phyloP scores from a whole-genome alignment of 169 alveolate species.

The Plasmodium cynomolgi region DNA sequence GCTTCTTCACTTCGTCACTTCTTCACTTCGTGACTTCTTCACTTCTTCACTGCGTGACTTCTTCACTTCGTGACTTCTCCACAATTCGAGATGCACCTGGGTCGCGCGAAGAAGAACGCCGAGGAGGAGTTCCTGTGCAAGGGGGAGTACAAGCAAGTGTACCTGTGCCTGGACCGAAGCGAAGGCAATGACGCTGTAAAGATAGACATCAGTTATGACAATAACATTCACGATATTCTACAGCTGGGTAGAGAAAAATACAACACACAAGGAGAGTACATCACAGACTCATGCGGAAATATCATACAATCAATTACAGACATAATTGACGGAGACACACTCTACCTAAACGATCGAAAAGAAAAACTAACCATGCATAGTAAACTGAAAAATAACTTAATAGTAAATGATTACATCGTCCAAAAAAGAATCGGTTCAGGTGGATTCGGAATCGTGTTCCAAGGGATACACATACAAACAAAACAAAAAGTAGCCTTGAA shows the following conservation, averaged over 20 bases:
- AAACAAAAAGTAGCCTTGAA: slow-evolving; percentile 84
- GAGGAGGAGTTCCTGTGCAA: slow-evolving; percentile 35
- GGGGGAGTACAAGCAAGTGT: slow-evolving; percentile 70
- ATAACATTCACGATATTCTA: slow-evolving; percentile 41
- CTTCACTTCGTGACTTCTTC: too few relatives aligned
- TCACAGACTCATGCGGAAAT: slow-evolving; percentile 57
- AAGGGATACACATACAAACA: slow-evolving; percentile 80
- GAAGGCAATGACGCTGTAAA: slow-evolving; percentile 46
- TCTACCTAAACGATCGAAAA: slow-evolving; percentile 45
- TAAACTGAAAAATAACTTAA: slow-evolving; percentile 51
- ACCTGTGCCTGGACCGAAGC: slow-evolving; percentile 22
- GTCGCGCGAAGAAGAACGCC: slow-evolving; percentile 1
- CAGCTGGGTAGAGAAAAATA: slow-evolving; percentile 64
- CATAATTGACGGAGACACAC: slow-evolving; percentile 68
- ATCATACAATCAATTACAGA: slow-evolving; percentile 49
- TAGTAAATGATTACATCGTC: slow-evolving; percentile 64
- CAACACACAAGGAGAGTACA: slow-evolving; percentile 45
- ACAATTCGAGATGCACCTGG: slow-evolving; percentile 22
- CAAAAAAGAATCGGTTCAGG: slow-evolving; percentile 72
- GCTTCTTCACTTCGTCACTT: too few relatives aligned
- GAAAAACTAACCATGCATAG: neutral
- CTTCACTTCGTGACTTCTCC: neutral
- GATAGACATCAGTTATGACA: slow-evolving; percentile 52
- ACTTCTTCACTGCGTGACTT: neutral
- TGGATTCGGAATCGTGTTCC: slow-evolving; percentile 74